phyloP scores from a whole-genome alignment of 2,329 filamentous ascomycete species.

The Xylaria sp. region DNA sequence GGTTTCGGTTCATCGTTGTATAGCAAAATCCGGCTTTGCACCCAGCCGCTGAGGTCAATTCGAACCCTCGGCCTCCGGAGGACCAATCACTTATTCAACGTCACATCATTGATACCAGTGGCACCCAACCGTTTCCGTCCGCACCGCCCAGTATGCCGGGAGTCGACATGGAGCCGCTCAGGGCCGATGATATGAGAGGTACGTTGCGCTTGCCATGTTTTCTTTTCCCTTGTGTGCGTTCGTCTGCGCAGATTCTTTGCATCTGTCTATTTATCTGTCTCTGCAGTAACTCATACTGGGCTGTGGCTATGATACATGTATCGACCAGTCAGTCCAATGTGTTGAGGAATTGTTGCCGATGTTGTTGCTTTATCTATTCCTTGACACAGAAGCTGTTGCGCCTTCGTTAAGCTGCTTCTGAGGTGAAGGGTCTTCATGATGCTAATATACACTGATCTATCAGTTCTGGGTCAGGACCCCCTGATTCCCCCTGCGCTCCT shows the following conservation, averaged over 20 bases:
- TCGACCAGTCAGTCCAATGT: not conserved
- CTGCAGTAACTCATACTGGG: no score
- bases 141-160: conserved; percentile 48
- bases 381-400: no score
- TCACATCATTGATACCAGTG: conserved; percentile 16
- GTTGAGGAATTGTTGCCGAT: not conserved
- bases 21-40: conserved; percentile 6
- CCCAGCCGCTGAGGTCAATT: not conserved
- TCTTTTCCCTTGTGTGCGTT: no score
- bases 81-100: conserved; percentile 6
- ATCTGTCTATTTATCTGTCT: no score
- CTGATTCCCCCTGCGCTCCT: conserved; percentile 90
- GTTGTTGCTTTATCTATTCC: no score
- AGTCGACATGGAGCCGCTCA: conserved; percentile 49
- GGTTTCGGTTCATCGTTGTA: not conserved
- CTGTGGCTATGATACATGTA: not conserved
- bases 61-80: not conserved
- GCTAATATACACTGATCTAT: conserved; percentile 46
- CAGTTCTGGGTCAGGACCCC: conserved; percentile 94
- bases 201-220: conserved; percentile 37
- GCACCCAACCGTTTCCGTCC: conserved; percentile 26
- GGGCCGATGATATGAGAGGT: conserved; percentile 55
- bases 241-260: no score
- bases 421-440: conserved; percentile 34
- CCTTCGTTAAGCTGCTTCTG: not conserved